Evolutionary conservation across 768 basidiomycete genomes (phyloP), one percentile per base, ranked within the genome.

Genomic region (Hericium alpestre): DNA sequence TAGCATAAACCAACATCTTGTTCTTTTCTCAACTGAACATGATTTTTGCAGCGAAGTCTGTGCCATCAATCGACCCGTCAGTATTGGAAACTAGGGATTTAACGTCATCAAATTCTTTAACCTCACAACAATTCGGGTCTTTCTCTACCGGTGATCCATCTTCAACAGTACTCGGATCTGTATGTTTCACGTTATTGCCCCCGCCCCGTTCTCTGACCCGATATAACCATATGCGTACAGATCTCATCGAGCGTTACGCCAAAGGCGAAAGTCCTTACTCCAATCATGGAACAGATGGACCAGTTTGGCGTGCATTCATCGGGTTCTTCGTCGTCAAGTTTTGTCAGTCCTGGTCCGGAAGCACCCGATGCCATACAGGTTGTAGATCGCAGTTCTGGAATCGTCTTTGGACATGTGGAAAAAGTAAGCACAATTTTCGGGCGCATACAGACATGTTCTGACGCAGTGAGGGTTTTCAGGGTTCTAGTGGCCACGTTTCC

Each of bases 331-430:
- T 15, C 56, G 54, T 23, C 60, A 39, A 49, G 20, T 59, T 46
- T 59, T 10, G 55, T 48, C 23, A 20, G 50, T 4, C 47, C 37
- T 43, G 51, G 54, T 47, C 20, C 11, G 32, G 48, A 57, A 41
- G 51, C 22, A 1, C 20, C 39, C 32, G 39, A 46, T 6, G 50
- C 56, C 1, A 48, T 67, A 25, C 62, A 64, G 16, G 55, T 65
- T 20, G 38, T 67, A 6, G 65, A 68, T 25, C 63, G 59, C 27
- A 41, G 48, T 9, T 66, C 66, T 4, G 66, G 64, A 16, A 56
- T 58, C 5, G 55, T 65, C 8, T 63, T 68, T 49, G 54, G 61
- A 4, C 59, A 59, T 12, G 54, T 66, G 25, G 59, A 59, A 55
- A 60, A 47, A 25, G 48, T 12, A 47, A 51, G 32, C 20, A 40